These are phyloP conservation scores for Asterochloris sp. DNA, from an alignment of 139 green algal genomes.

Conservation along the genomic window DNA sequence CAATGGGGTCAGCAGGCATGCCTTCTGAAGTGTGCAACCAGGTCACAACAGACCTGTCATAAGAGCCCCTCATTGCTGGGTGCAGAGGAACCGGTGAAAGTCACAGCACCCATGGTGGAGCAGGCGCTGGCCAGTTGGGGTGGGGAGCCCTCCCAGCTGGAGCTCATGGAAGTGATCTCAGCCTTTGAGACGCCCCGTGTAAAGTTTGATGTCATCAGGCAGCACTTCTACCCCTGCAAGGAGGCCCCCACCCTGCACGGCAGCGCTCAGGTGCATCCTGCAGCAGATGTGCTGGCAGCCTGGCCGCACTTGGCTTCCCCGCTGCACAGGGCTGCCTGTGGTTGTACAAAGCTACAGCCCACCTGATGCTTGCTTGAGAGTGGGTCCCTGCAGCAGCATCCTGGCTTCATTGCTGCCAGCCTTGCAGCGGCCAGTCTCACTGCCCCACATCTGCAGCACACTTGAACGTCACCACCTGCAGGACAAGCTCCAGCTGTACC, in stretches of 20 bases:
- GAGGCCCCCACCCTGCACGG: constrained; percentile 31
- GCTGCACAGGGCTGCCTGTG: no score
- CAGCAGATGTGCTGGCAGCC: not conserved
- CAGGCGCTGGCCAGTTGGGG: not conserved
- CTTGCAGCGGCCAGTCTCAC: no score
- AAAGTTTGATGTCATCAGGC: constrained; percentile 56
- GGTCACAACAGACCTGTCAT: no score
- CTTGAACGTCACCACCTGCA: constrained; percentile 26
- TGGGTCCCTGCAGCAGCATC: no score
- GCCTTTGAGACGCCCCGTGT: constrained; percentile 59
- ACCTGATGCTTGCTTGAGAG: no score
- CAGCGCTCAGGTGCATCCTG: constrained; percentile 26
- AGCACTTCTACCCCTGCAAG: constrained; percentile 32
- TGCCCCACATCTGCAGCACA: no score
- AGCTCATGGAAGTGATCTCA: constrained; percentile 37
- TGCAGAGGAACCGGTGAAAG: not conserved
- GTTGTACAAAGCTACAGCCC: no score
- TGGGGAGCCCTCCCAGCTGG: not conserved
- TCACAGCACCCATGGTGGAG: constrained; percentile 5
- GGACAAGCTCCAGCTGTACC: constrained; percentile 71
- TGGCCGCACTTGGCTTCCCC: no score
- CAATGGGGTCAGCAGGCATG: no score
- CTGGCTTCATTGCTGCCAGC: no score
- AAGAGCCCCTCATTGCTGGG: no score
- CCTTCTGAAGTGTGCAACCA: no score